phyloP scores from a whole-genome alignment of 2,329 filamentous ascomycete genomes.

The Sporothrix dimorphospora region DNA sequence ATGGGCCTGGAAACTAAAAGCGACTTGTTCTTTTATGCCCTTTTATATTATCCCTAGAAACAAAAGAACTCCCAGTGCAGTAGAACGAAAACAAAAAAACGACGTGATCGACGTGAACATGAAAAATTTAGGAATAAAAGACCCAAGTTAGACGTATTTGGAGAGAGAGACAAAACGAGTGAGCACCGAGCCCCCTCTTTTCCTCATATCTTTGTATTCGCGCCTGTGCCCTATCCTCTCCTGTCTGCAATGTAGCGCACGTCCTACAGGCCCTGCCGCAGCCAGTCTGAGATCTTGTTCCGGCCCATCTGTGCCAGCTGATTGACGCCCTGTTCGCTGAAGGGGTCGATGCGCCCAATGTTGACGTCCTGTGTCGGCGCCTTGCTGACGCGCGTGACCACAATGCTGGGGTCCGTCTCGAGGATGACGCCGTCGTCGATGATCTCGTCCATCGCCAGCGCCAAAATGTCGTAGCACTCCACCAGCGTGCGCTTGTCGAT shows the following conservation, averaged over 20 bases:
- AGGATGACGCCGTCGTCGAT: conserved; percentile 95
- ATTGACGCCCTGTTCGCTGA: conserved; percentile 92
- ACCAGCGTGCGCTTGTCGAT: conserved; percentile 97
- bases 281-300: conserved; percentile 84
- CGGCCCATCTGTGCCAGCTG: conserved; percentile 94
- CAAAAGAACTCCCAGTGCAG: conserved; percentile 21
- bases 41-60: not conserved
- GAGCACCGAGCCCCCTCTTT: not conserved
- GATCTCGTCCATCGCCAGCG: conserved; percentile 92
- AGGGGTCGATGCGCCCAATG: conserved; percentile 83
- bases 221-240: conserved; percentile 26
- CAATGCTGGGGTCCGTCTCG: conserved; percentile 93
- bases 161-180: not conserved
- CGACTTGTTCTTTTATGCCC: not conserved
- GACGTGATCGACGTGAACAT: not conserved
- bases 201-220: not conserved
- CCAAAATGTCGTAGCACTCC: conserved; percentile 97
- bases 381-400: conserved; percentile 88
- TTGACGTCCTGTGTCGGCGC: conserved; percentile 90
- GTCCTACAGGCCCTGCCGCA: conserved; percentile 76
- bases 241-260: not conserved
- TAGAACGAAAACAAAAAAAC: conserved; percentile 1
- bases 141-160: not conserved
- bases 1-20: conserved; percentile 5
- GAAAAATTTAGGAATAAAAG: not conserved